Evolutionary conservation across 2,329 filamentous ascomycete species (phyloP).

Genomic region (Verticillium nonalfalfae): DNA sequence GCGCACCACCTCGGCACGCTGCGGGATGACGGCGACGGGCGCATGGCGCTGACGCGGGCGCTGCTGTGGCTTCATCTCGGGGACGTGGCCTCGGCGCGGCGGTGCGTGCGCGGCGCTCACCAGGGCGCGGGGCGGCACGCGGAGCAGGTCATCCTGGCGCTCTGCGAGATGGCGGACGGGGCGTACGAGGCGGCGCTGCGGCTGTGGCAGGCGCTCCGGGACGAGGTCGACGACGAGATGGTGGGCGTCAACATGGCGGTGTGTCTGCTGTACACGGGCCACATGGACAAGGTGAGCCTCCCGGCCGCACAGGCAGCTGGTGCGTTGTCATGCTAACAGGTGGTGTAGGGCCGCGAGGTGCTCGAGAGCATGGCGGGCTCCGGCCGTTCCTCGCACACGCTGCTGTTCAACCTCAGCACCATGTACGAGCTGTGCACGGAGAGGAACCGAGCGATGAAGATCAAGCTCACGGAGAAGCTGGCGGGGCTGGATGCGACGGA

Average conservation of each 20-base stretch:
- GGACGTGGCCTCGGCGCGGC: constrained; percentile 61
- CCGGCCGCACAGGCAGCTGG: too few species aligned
- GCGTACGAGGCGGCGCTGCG: constrained; percentile 58
- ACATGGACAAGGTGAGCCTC: constrained; percentile 67
- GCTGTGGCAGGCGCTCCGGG: constrained; percentile 50
- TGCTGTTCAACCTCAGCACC: constrained; percentile 85
- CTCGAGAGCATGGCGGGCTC: constrained; percentile 60
- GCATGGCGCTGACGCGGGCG: constrained; percentile 44
- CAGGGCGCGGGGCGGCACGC: constrained; percentile 21
- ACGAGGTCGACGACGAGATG: constrained; percentile 53
- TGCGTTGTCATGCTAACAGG: not conserved
- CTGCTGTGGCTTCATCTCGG: constrained; percentile 76
- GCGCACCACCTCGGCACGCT: constrained; percentile 64
- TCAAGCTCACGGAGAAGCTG: constrained; percentile 62
- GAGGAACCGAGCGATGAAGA: constrained; percentile 62
- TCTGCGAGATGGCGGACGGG: constrained; percentile 74
- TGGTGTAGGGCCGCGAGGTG: constrained; percentile 54
- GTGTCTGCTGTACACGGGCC: constrained; percentile 74
- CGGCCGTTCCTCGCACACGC: constrained; percentile 64
- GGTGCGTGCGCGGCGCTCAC: constrained; percentile 34
- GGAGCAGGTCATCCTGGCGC: constrained; percentile 52
- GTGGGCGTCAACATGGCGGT: constrained; percentile 78
- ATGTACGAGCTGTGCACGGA: constrained; percentile 91
- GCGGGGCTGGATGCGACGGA: constrained; percentile 50
- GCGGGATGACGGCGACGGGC: constrained; percentile 27